A percentile compares a stretch with the other conserved stretches of the same genome.
These are phyloP conservation scores for Grosmannia penicillata DNA, from an alignment of 2,329 filamentous ascomycete genomes.

Conservation along the genomic window DNA sequence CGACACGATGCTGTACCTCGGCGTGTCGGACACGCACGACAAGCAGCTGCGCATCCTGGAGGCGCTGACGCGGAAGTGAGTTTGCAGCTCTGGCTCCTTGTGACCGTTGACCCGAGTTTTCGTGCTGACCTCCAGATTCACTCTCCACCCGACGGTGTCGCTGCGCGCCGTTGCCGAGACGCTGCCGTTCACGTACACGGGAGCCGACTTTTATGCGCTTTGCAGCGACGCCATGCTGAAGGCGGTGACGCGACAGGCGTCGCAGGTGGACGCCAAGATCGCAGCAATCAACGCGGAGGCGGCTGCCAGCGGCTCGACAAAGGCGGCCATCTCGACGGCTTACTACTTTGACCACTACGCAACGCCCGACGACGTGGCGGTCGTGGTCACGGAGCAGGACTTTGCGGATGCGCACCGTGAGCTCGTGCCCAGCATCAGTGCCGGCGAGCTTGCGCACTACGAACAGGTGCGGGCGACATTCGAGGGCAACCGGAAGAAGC, in stretches of 20 bases:
- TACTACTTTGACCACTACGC: constrained; percentile 94
- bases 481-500: constrained; percentile 46
- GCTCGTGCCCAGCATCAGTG: constrained; percentile 84
- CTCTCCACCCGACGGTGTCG: constrained; percentile 64
- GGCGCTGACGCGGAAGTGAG: constrained; percentile 83
- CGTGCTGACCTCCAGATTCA: constrained; percentile 46
- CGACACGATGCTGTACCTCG: constrained; percentile 96
- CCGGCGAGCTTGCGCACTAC: constrained; percentile 84
- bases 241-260: constrained; percentile 82
- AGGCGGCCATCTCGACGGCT: constrained; percentile 54
- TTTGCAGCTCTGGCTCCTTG: constrained; percentile 11
- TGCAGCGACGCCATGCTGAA: constrained; percentile 99
- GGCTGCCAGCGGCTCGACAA: constrained; percentile 14
- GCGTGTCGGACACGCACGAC: constrained; percentile 89
- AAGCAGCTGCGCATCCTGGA: constrained; percentile 93
- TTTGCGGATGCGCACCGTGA: constrained; percentile 71
- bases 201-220: constrained; percentile 91
- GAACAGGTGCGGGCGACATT: constrained; percentile 71
- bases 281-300: constrained; percentile 44
- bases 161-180: constrained; percentile 57
- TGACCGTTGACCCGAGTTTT: background rate
- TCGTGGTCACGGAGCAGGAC: constrained; percentile 80
- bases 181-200: constrained; percentile 91
- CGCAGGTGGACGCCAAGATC: constrained; percentile 72
- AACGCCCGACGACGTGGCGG: constrained; percentile 64